Evolutionary conservation across 768 basidiomycete species (phyloP), one percentile per base, ranked within the genome.

Genomic region (Neoboletus subvelutipes): DNA sequence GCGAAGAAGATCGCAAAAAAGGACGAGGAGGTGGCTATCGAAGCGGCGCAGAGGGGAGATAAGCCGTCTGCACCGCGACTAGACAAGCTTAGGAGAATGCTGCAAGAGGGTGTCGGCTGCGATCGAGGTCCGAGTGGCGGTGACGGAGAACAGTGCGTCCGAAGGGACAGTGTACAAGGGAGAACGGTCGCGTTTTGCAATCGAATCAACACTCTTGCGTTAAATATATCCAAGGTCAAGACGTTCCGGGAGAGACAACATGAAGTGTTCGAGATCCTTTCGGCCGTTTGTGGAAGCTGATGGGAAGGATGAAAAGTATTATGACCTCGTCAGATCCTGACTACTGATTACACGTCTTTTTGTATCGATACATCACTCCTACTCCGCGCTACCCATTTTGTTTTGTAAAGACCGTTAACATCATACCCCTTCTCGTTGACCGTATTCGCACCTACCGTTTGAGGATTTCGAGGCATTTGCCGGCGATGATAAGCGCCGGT

Each of bases 221-320:
- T 94, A 60, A 79, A 76, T 1, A 83, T 94, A 80, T 90, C 86
- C 47, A 78, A 76, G 65, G 71, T 94, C 53, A 78, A 76, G 56
- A 83, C 88, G 48, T 94, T 94, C 67, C 81, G 77, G 60, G 87
- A 90, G 62, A 69, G 89, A 47, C 87, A 91, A 71, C 79, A 76
- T 2, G 77, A 82, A 49, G 87, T 91, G 7, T 92, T 92, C 67
- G 81, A 80, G 67, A 82, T 91, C 31, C 54, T 68, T 2, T 67
- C 67, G 0, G 67, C 67, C 4, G 60, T 69, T 11, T 64, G 64
- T 9, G 67, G 64, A 15, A 52, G 50, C 12, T 69, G 55, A 56
- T 12, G 5, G 7, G 10, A 40, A 40, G 18, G 39, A 34, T 11
- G 17, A 39, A 28, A 22, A 24, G 6, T 17, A 36, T 36, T 7